Conservation (phyloP, 2,329 filamentous ascomycete species). For the Aspergillus tubingensis region DNA sequence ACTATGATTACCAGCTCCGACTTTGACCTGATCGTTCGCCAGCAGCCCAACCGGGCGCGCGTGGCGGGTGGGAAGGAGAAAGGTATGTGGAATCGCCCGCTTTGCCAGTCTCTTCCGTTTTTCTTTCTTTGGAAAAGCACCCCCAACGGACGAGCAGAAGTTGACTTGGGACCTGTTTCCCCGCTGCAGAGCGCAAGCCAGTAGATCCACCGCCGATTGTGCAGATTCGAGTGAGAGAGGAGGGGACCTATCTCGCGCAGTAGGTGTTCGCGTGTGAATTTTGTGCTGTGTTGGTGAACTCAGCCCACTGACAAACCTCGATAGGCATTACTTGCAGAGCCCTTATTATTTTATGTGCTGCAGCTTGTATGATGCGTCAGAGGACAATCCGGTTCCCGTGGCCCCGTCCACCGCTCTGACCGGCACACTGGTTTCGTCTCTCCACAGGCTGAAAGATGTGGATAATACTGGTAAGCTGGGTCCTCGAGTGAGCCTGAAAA, state of each 20-base stretch:
- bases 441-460: slow-evolving; percentile 78
- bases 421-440: slow-evolving; percentile 75
- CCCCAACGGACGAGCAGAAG: slow-evolving; percentile 9
- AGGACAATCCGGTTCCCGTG: slow-evolving; percentile 47
- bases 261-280: slow-evolving; percentile 45
- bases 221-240: slow-evolving; percentile 61
- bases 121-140: background rate
- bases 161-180: slow-evolving; percentile 15
- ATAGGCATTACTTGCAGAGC: slow-evolving; percentile 63
- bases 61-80: slow-evolving; percentile 75
- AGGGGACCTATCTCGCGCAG: slow-evolving; percentile 57
- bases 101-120: background rate
- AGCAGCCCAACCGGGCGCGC: slow-evolving; percentile 67
- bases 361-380: slow-evolving; percentile 55
- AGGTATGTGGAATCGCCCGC: slow-evolving; percentile 48
- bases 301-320: slow-evolving; percentile 19
- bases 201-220: slow-evolving; percentile 83
- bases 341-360: slow-evolving; percentile 66
- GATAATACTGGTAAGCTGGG: slow-evolving; percentile 60
- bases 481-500: background rate
- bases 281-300: background rate
- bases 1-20: slow-evolving; percentile 53
- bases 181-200: slow-evolving; percentile 70
- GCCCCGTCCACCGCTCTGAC: slow-evolving; percentile 59
- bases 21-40: slow-evolving; percentile 61